phyloP scores from a whole-genome alignment of 805 yeast species.

The Jamesozyma piceae region DNA sequence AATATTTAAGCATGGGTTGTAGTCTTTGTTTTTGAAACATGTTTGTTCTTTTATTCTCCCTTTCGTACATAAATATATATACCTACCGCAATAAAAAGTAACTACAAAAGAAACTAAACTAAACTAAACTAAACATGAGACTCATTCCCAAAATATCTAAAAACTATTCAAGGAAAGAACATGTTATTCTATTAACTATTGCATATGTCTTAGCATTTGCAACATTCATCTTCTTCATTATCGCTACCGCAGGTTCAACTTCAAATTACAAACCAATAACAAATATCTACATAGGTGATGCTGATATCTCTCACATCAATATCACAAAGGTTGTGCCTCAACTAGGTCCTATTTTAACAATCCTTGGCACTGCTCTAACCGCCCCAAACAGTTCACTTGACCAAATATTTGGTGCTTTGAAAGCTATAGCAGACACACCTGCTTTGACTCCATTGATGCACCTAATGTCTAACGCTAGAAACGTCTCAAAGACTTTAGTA shows the following conservation, averaged over 20 bases:
- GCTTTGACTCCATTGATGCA: slow-evolving; percentile 25
- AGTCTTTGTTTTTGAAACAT: too few relatives aligned
- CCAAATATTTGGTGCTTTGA: slow-evolving; percentile 19
- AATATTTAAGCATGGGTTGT: too few relatives aligned
- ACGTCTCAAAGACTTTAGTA: slow-evolving; percentile 17
- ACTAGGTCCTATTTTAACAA: slow-evolving; percentile 22
- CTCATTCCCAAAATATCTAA: neutral
- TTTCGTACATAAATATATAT: too few relatives aligned
- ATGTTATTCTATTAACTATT: neutral
- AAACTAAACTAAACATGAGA: too few relatives aligned
- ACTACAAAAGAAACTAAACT: too few relatives aligned
- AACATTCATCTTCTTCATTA: slow-evolving; percentile 22
- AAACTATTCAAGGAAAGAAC: slow-evolving; percentile 2
- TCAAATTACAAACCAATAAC: slow-evolving; percentile 25
- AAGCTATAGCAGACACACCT: slow-evolving; percentile 20
- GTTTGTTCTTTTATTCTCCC: too few relatives aligned
- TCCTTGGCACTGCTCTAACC: slow-evolving; percentile 25
- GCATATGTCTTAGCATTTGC: slow-evolving; percentile 17
- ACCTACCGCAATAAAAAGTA: too few relatives aligned
- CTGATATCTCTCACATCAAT: slow-evolving; percentile 28
- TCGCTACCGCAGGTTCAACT: slow-evolving; percentile 28
- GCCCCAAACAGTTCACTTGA: slow-evolving; percentile 20
- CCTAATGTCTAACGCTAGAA: slow-evolving; percentile 21
- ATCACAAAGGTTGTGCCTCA: slow-evolving; percentile 29
- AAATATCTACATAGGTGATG: slow-evolving; percentile 26